Percentiles rank a stretch among this genome's conserved stretches.
Conservation (phyloP, 2,329 filamentous ascomycete species). For the Furcasterigmium furcatum region DNA sequence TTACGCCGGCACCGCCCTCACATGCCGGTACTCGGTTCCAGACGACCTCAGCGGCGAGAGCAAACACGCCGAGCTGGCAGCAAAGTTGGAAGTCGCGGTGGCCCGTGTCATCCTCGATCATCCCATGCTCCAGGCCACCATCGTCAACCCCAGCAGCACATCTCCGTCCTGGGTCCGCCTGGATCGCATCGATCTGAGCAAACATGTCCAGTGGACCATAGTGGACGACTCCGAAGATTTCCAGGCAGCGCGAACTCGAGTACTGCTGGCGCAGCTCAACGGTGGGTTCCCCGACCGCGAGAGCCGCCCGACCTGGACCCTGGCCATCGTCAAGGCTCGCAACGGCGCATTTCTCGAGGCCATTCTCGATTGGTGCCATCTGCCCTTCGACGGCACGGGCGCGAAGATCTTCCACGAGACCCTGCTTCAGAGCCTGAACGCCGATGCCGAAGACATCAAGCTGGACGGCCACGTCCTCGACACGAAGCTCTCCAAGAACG, state of each 20-base stretch:
- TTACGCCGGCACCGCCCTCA: too few relatives aligned
- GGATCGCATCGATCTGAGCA: constrained; percentile 12
- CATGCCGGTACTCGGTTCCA: too few relatives aligned
- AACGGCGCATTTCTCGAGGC: constrained; percentile 14
- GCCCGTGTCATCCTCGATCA: too few relatives aligned
- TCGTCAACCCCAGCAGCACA: too few relatives aligned
- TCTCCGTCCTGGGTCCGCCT: constrained; percentile 14
- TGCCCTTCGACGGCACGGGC: constrained; percentile 21
- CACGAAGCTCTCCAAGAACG: not conserved
- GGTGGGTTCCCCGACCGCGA: constrained; percentile 15
- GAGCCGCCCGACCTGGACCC: constrained; percentile 19
- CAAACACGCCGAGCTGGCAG: too few relatives aligned
- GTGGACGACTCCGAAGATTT: constrained; percentile 1
- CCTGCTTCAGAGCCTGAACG: not conserved
- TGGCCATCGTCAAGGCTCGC: constrained; percentile 13
- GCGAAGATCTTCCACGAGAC: constrained; percentile 25
- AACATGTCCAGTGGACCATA: constrained; percentile 14
- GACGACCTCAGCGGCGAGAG: too few relatives aligned
- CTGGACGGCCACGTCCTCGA: not conserved
- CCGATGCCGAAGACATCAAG: not conserved
- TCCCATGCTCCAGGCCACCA: too few relatives aligned
- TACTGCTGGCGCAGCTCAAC: constrained; percentile 7
- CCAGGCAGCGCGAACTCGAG: not conserved
- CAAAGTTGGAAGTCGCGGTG: too few relatives aligned
- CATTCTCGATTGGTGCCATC: constrained; percentile 22